Base-by-base conservation (phyloP, 2,329 filamentous ascomycete species). In the Ceratocystiopsis sp. region DNA sequence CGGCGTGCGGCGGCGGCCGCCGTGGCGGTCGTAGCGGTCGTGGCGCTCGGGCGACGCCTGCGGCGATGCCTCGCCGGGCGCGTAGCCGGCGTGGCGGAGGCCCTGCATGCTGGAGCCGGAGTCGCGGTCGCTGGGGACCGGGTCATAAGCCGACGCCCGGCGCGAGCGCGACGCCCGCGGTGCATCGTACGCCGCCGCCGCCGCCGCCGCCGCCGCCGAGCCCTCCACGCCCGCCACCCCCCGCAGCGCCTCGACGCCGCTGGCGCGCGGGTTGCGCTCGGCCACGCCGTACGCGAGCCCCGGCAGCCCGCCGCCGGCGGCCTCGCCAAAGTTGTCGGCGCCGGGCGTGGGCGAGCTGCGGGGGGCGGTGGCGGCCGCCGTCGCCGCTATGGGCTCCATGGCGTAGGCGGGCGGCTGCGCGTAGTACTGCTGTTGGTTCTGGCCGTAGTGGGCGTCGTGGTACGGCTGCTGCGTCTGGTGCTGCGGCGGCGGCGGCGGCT, bases 241-340 rank as follows among this genome's bases (percentile, higher is more conserved):
- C 17, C 68, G 65, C 57, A 76, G 66, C 39, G 77, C 75, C 44
- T 80, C 72, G 46, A 78, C 51, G 19, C 77, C 79, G 58, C 76
- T 79, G 51, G 80, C 71, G 48, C 76, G 65, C 48, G 73, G 67
- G 59, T 78, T 73, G 42, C 67, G 68, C 52, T 79, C 76, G 41
- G 79, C 78, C 40, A 81, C 72, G 44, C 65, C 73, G 52, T 77
- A 67, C 35, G 80, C 78, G 46, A 83, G 73, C 43, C 77, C 78
- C 29, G 77, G 67, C 58, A 84, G 75, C 44, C 77, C 79, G 51
- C 77, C 79, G 18, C 69, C 66, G 15, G 79, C 73, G 35, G 64
- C 58, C 41, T 73, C 65, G 47, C 78, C 68, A 49, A 79, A 73
- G 56, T 84, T 83, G 60, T 84, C 78, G 47, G 73, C 68, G 33